A percentile compares a stretch with the other conserved stretches of the same genome.
Conservation (phyloP, 1,139 yeast genomes). For the Blastobotrys malaysiensis region DNA sequence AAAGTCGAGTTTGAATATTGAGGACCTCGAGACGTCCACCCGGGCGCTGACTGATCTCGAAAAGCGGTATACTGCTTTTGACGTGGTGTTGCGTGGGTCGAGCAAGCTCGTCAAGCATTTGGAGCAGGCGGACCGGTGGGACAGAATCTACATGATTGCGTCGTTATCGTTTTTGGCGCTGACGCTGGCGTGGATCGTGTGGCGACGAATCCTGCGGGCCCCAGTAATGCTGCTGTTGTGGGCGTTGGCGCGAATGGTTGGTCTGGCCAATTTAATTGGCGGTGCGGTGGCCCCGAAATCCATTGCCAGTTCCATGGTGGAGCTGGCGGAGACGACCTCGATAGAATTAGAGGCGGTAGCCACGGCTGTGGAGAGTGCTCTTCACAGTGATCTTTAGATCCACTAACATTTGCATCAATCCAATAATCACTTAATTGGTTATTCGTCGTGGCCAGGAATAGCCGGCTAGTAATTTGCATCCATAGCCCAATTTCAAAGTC, state of each 20-base stretch:
- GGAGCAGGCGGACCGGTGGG: conserved; percentile 62
- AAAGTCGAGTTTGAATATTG: conserved; percentile 59
- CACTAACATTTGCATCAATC: background rate
- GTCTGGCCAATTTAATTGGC: conserved; percentile 32
- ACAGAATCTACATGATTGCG: conserved; percentile 53
- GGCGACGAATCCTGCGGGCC: conserved; percentile 54
- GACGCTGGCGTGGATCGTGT: conserved; percentile 58
- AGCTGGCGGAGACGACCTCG: background rate
- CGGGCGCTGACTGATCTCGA: conserved; percentile 46
- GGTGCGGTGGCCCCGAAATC: background rate
- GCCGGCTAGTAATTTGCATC: no score
- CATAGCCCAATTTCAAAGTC: no score
- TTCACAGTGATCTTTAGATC: background rate
- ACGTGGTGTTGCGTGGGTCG: conserved; percentile 50
- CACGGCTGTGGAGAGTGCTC: background rate
- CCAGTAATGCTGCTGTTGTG: conserved; percentile 57
- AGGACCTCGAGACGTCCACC: conserved; percentile 56
- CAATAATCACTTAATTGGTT: no score
- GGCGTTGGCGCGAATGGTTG: conserved; percentile 47
- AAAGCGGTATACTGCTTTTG: conserved; percentile 48
- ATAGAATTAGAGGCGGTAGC: background rate
- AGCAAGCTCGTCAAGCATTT: conserved; percentile 54
- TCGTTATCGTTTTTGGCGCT: conserved; percentile 52
- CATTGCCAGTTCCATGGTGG: background rate
- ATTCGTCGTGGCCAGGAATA: no score